Evolutionary conservation across 805 yeast species (phyloP).

Genomic region (Teunomyces gatunensis): DNA sequence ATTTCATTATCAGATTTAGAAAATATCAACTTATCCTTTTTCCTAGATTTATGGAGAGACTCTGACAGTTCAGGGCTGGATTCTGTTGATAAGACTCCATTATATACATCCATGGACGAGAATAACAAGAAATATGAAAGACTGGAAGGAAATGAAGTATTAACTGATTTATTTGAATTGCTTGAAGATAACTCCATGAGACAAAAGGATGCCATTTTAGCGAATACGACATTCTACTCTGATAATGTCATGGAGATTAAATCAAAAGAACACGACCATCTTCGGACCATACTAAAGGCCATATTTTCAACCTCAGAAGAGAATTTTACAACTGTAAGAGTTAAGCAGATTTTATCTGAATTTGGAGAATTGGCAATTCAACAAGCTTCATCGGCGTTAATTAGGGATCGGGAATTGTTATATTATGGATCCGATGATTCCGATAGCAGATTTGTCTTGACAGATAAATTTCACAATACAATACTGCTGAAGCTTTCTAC

Average conservation of each 20-base stretch:
- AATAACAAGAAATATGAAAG: conserved; percentile 49
- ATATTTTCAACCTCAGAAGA: conserved; percentile 55
- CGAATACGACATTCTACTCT: conserved; percentile 44
- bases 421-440: conserved; percentile 39
- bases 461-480: conserved; percentile 50
- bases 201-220: conserved; percentile 59
- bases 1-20: conserved; percentile 50
- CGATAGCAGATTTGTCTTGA: conserved; percentile 50
- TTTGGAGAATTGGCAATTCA: conserved; percentile 47
- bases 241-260: conserved; percentile 15
- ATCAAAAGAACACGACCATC: conserved; percentile 25
- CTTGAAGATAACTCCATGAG: conserved; percentile 63
- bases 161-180: conserved; percentile 34
- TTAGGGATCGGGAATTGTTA: conserved; percentile 55
- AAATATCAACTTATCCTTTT: conserved; percentile 47
- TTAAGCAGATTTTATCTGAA: conserved; percentile 44
- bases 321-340: conserved; percentile 45
- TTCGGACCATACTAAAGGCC: conserved; percentile 48
- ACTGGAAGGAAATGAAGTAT: conserved; percentile 24
- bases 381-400: conserved; percentile 50
- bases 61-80: conserved; percentile 39
- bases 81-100: conserved; percentile 31
- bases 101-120: conserved; percentile 42
- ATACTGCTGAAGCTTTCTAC: conserved; percentile 35
- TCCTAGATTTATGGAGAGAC: conserved; percentile 66